phyloP scores from a whole-genome alignment of 495 filamentous ascomycete species.

The Neurospora sp. region DNA sequence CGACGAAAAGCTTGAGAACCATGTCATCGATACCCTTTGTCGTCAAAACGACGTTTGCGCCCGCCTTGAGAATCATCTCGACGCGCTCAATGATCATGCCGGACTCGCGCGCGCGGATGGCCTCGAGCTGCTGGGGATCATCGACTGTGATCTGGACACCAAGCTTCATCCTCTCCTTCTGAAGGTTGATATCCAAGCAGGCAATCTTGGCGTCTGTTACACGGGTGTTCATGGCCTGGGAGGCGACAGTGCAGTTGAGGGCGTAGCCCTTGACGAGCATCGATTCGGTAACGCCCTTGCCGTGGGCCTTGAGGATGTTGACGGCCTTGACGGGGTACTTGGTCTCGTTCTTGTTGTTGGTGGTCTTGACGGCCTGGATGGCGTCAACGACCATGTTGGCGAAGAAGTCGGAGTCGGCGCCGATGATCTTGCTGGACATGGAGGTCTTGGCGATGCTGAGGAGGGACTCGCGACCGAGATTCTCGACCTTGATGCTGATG shows the following conservation, averaged over 20 bases:
- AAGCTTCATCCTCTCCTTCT: slow-evolving; percentile 98
- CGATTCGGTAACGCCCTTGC: slow-evolving; percentile 82
- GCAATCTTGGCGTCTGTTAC: slow-evolving; percentile 94
- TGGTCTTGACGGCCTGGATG: slow-evolving; percentile 88
- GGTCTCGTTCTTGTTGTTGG: slow-evolving; percentile 76
- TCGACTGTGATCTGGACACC: slow-evolving; percentile 98
- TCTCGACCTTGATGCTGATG: slow-evolving; percentile 87
- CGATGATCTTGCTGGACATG: slow-evolving; percentile 99
- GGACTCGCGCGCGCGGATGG: slow-evolving; percentile 84
- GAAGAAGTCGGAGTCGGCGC: slow-evolving; percentile 92
- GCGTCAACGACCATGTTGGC: slow-evolving; percentile 94
- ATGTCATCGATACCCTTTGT: slow-evolving; percentile 98
- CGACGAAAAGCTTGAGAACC: slow-evolving; percentile 86
- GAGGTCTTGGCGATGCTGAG: slow-evolving; percentile 96
- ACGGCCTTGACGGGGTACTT: slow-evolving; percentile 99
- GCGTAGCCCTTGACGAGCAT: slow-evolving; percentile 93
- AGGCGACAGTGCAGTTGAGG: slow-evolving; percentile 96
- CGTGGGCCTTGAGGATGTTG: slow-evolving; percentile 96
- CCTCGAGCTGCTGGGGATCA: slow-evolving; percentile 92
- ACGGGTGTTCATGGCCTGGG: slow-evolving; percentile 93
- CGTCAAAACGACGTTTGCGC: slow-evolving; percentile 91
- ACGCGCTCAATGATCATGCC: slow-evolving; percentile 90
- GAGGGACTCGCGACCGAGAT: slow-evolving; percentile 77
- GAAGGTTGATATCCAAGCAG: slow-evolving; percentile 93
- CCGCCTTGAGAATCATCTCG: slow-evolving; percentile 95